Percentiles rank a stretch among this genome's conserved stretches.
Conservation (phyloP, 2,329 filamentous ascomycete genomes). For the Aspergillus candidus region DNA sequence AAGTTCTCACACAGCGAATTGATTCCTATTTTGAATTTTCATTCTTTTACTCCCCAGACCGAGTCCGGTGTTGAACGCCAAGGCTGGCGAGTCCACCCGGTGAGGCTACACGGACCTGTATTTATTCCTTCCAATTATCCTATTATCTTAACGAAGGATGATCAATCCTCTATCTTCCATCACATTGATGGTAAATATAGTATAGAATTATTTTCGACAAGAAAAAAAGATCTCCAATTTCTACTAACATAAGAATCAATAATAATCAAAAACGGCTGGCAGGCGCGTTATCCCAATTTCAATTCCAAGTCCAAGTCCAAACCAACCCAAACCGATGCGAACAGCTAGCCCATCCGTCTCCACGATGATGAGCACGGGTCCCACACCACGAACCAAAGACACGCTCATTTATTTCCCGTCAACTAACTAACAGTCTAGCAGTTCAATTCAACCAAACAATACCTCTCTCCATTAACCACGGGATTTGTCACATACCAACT, state of each 20-base stretch:
- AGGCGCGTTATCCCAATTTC: slow-evolving; percentile 5
- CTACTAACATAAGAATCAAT: not conserved
- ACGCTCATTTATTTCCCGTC: too few relatives aligned
- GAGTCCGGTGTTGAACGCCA: too few relatives aligned
- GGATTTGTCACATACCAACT: too few relatives aligned
- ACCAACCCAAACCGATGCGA: slow-evolving; percentile 4
- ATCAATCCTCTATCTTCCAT: not conserved
- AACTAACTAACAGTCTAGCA: too few relatives aligned
- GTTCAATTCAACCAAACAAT: too few relatives aligned
- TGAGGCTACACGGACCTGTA: too few relatives aligned
- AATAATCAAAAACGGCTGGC: slow-evolving; percentile 9
- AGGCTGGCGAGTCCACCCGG: too few relatives aligned
- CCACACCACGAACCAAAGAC: slow-evolving; percentile 11
- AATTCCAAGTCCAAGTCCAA: too few relatives aligned
- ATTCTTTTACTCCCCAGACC: too few relatives aligned
- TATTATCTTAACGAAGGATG: not conserved
- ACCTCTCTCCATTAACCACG: too few relatives aligned
- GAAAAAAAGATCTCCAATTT: not conserved
- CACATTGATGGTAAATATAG: too few relatives aligned
- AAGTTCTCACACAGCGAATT: too few relatives aligned
- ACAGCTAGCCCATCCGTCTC: slow-evolving; percentile 10
- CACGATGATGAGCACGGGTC: slow-evolving; percentile 13
- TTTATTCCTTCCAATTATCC: not conserved
- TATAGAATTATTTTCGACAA: not conserved
- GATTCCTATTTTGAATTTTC: not conserved